Evolutionary conservation across 768 basidiomycete species (phyloP), one percentile per base, ranked within the genome.

Genomic region (Xerocomus spinulosus): DNA sequence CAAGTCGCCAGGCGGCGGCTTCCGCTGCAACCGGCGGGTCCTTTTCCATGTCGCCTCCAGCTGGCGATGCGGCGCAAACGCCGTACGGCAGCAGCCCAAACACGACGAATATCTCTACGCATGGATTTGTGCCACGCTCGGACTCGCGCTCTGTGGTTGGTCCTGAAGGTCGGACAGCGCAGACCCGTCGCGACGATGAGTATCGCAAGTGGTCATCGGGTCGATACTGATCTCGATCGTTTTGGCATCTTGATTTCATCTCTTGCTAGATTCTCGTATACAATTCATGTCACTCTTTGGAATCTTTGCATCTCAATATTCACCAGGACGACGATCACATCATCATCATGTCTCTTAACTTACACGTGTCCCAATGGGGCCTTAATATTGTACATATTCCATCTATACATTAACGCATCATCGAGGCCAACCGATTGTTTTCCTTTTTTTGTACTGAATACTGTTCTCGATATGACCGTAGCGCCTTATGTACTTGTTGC

Each of bases 1-100:
- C 83, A 12, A 82, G 80, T 54, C 80, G 84, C 47, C 84, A 87
- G 66, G 70, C 70, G 30, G 61, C 81, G 4, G 73, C 38, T 39
- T 39, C 75, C 41, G 69, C 75, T 49, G 67, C 69, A 42, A 66
- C 69, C 32, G 66, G 73, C 28, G 63, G 66, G 33, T 59, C 78
- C 6, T 81, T 77, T 62, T 63, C 73, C 21, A 64, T 77, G 52
- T 48, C 71, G 4, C 55, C 71, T 67, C 55, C 67, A n/a, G 3
- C 56, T 2, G 58, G 57, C n/a, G 61, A 68, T 66, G 52, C 68
- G 57, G 34, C 67, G 54, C 62, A 63, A 37, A 46, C 59, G 9
- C 56, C 68, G 29, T 77, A 71, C 46, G 63, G 67, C 14, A 60
- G 60, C 39, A 54, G 70, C 23, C 62, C 68, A 18, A 68, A 66